Evolutionary conservation across 208 protist species (phyloP), one percentile per base, ranked within the genome.

Genomic region (Trypanosoma boissoni): DNA sequence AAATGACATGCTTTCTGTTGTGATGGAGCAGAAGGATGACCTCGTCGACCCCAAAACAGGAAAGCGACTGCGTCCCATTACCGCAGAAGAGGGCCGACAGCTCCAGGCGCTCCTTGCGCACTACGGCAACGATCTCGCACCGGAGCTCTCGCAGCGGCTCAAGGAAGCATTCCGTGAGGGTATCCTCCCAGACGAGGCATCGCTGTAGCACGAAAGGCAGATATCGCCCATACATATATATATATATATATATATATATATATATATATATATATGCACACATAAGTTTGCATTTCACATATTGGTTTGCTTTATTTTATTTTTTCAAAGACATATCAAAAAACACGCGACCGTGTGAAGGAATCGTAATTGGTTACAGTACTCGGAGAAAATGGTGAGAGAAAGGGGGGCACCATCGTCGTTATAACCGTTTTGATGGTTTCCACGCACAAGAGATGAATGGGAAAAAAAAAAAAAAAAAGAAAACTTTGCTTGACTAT

Each of bases 81-180:
- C 88, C 12, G 64, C 80, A 45, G 88, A 95, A 71, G 81, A 92
- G 57, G 88, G 83, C 2, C 72, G 88, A 16, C 88, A 95, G 49
- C 66, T 95, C 46, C 78, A 92, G 37, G 88, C 85, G 34, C 50
- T 95, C 9, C 70, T 95, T 5, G 55, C 79, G 28, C 86, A 95
- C 64, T 95, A 92, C 57, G 86, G 88, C 7, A 54, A 78, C 9
- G 88, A 91, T 29, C 67, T 92, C 9, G 75, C 70, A 20, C 78
- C 78, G 20, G 80, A 87, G 53, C 56, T 95, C 45, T 57, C 60
- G 27, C 57, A 68, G 31, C 63, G 78, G 24, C 65, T 95, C 20
- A 81, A 81, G 64, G 60, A 77, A 55, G 83, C 80, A 18, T 81
- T 95, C 58, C 73, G 76, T 21, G 88, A 95, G 7, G 86, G 88